Conservation (phyloP, 306 rosid genomes). For the Vicia sativa region DNA sequence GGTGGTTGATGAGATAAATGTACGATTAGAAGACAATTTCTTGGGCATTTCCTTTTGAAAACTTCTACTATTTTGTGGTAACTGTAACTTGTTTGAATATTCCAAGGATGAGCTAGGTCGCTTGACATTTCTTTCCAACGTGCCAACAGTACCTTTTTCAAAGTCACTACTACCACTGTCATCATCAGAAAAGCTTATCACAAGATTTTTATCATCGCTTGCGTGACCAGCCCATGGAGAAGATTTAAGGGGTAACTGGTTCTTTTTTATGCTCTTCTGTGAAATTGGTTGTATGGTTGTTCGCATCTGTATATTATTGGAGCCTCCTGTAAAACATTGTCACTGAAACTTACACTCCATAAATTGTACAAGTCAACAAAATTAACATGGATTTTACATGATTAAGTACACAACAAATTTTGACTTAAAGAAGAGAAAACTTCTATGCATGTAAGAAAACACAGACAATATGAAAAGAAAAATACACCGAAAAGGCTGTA, state of each 20-base stretch:
- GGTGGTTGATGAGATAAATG: slow-evolving; percentile 49
- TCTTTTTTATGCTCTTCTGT: slow-evolving; percentile 53
- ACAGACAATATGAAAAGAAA: background rate
- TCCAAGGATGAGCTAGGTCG: slow-evolving; percentile 49
- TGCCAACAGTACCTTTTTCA: slow-evolving; percentile 53
- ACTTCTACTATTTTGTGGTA: slow-evolving; percentile 43
- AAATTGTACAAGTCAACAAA: slow-evolving; percentile 19
- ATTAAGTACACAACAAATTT: background rate
- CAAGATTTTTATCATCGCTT: slow-evolving; percentile 63
- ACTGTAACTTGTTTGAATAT: slow-evolving; percentile 50
- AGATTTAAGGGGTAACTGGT: slow-evolving; percentile 52
- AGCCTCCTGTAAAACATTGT: slow-evolving; percentile 51
- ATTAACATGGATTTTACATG: slow-evolving; percentile 15
- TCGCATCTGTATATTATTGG: slow-evolving; percentile 48
- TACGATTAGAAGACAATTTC: slow-evolving; percentile 47
- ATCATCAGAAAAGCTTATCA: slow-evolving; percentile 91
- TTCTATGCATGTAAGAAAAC: background rate
- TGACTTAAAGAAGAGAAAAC: background rate
- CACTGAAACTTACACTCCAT: slow-evolving; percentile 47
- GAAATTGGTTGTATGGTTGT: slow-evolving; percentile 43
- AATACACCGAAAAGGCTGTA: background rate
- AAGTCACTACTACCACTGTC: slow-evolving; percentile 87
- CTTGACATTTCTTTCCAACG: slow-evolving; percentile 47
- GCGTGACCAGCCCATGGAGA: slow-evolving; percentile 54
- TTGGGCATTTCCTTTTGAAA: slow-evolving; percentile 57